Base-by-base conservation (phyloP, 371 early-diverging fungal species). In the Conidiobolus coronatus region DNA sequence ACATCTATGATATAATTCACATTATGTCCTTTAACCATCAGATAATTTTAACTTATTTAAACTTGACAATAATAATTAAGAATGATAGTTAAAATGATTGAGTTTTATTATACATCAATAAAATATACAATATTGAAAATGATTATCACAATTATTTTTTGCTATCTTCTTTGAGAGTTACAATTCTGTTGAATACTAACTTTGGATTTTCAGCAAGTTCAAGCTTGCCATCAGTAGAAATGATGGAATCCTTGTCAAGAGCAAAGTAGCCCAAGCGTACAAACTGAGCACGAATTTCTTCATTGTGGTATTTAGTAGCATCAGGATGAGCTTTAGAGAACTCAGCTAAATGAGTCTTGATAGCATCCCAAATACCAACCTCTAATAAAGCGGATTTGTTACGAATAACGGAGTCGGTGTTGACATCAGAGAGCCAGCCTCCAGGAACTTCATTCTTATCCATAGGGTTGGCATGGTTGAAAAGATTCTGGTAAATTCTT, bases 241-340 rank as follows among this genome's bases (percentile, higher is more conserved):
- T 42, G 5, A 68, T 71, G 7, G 81, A 71, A 61, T 94, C 93
- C 56, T 70, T 73, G 58, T 98, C 99, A 24, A 96, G 68, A 60
- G 91, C 82, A 65, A 94, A 99, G 71, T 96, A 99, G 12, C 96
- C 99, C 14, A 90, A 77, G 41, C 99, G 77, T 19, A 86, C 72
- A 58, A 95, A 87, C 73, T 99, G 99, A 77, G 86, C 87, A 51
- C 85, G 81, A 64, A 83, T 70, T 53, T 77, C 81, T 59, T 88
- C 89, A 40, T 40, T 54, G 44, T 52, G 48, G 48, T 42, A 45
- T 52, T 62, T 55, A 36, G 62, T 58, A 36, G 52, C 48, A 48
- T 52, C 49, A 40, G 43, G 55, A 46, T 52, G 49, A 48, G 38
- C 49, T 52, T 62, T 55, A 36, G 61, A 57, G 34, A 52, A 47